Base-by-base conservation (phyloP, 2,329 filamentous ascomycete genomes). In the Akanthomyces lecanii region DNA sequence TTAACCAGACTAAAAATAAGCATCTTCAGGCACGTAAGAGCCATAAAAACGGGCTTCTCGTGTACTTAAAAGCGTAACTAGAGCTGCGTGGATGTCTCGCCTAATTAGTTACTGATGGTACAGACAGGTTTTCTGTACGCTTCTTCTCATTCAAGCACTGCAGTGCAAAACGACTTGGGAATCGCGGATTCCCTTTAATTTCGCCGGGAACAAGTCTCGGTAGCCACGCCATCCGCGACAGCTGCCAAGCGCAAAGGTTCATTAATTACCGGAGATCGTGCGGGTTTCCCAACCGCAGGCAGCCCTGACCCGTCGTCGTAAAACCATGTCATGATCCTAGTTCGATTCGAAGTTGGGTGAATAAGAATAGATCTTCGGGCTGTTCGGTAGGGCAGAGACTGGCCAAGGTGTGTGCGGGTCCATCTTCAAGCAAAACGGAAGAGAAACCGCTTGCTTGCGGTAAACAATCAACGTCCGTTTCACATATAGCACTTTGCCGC, bases 391-490 rank as follows among this genome's bases (percentile, higher is more conserved):
- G 28, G 28, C 48, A 33, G 28, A 33, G 8, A 21, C 21, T 21
- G 21, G 21, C 21, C 21, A 21, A 21, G 28, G 28, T 38, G 33
- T 12, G 33, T 40, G 38, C 18, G 18, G 23, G 44, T 21, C 28
- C 14, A 47, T 52, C n/a, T 21, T 36, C 30, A 52, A 52, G 28
- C 30, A 52, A 52, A 36, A 36, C 30, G n/a, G 30, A 33, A 36
- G 16, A 52, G 30, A 52, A 33, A 52, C 45, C 5, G 36, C 33
- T 12, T 42, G 52, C 25, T 36, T 7, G 40, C 54, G 40, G 40
- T 45, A 56, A 56, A 56, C 54, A 44, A 45, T 40, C 12, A 44
- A 25, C 21, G 25, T 21, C 33, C n/a, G 55, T 58, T 58, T 58
- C 55, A 57, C 18, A 47, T 55, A 10, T 16, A 18, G 25, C 30